These are phyloP conservation scores for Domatiomyces catenatus DNA, from an alignment of 2,329 filamentous ascomycete genomes.

Conservation along the genomic window DNA sequence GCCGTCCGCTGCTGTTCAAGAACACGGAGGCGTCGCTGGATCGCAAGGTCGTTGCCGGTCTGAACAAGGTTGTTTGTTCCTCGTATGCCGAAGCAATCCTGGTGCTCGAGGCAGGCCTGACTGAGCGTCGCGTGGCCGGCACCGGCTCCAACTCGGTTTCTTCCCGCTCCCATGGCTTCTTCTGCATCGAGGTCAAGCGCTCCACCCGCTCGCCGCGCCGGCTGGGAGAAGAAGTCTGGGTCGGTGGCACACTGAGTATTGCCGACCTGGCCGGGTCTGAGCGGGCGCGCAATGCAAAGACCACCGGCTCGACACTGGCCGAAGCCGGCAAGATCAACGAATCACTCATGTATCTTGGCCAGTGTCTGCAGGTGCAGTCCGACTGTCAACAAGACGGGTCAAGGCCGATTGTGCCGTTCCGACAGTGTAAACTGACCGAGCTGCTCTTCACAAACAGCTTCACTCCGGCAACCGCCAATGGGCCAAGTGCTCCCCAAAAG, in stretches of 20 bases:
- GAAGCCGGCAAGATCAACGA: conserved; percentile 98
- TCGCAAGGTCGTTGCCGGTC: conserved; percentile 82
- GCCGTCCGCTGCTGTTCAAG: conserved; percentile 82
- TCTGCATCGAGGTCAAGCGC: conserved; percentile 89
- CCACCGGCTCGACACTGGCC: conserved; percentile 75
- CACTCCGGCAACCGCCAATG: conserved; percentile 40
- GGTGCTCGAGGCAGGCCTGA: conserved; percentile 76
- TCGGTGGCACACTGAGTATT: conserved; percentile 14
- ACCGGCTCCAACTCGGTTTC: conserved; percentile 88
- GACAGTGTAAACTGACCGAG: conserved; percentile 75
- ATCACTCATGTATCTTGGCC: conserved; percentile 92
- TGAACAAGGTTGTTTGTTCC: conserved; percentile 78
- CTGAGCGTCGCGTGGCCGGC: conserved; percentile 72
- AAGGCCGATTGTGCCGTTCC: conserved; percentile 64
- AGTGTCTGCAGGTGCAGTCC: conserved; percentile 90
- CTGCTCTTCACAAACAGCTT: conserved; percentile 79
- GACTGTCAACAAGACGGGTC: conserved; percentile 52
- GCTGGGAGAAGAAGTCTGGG: conserved; percentile 39
- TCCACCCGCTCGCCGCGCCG: conserved; percentile 40
- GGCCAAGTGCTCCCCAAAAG: conserved; percentile 54
- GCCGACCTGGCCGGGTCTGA: conserved; percentile 49
- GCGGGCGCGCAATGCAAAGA: conserved; percentile 83
- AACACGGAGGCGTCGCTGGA: conserved; percentile 75
- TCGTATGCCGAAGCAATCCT: conserved; percentile 71
- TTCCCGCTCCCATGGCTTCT: conserved; percentile 88